These are phyloP conservation scores for Kodamaea suecica DNA, from an alignment of 1,139 yeast genomes.

Conservation along the genomic window DNA sequence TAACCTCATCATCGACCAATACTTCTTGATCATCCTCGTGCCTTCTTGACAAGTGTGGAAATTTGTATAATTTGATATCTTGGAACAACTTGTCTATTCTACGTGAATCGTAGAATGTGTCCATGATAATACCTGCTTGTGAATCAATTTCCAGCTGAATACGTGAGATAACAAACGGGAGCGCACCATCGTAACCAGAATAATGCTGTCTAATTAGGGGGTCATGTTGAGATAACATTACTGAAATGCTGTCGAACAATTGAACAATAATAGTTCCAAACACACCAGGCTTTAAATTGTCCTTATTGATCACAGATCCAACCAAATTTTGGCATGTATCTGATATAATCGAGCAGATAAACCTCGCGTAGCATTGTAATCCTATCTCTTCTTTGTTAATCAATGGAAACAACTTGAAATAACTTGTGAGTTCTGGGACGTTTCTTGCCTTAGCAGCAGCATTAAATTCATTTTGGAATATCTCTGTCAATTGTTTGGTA, in stretches of 20 bases:
- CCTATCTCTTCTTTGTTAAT: slow-evolving; percentile 74
- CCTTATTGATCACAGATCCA: slow-evolving; percentile 32
- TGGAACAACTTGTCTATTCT: slow-evolving; percentile 53
- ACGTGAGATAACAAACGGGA: slow-evolving; percentile 63
- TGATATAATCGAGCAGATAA: slow-evolving; percentile 81
- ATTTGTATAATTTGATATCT: slow-evolving; percentile 58
- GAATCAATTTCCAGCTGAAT: slow-evolving; percentile 88
- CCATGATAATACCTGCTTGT: slow-evolving; percentile 84
- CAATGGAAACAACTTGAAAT: slow-evolving; percentile 84
- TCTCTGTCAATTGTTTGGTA: slow-evolving; percentile 52
- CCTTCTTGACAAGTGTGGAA: slow-evolving; percentile 41
- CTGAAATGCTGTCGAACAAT: slow-evolving; percentile 79
- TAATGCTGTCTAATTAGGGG: slow-evolving; percentile 73
- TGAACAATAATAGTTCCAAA: slow-evolving; percentile 72
- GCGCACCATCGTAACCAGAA: slow-evolving; percentile 53
- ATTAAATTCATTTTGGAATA: slow-evolving; percentile 62
- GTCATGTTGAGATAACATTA: slow-evolving; percentile 82
- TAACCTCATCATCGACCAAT: slow-evolving; percentile 28
- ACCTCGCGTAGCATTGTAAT: slow-evolving; percentile 73
- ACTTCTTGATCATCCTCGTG: slow-evolving; percentile 19
- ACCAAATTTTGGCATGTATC: slow-evolving; percentile 69
- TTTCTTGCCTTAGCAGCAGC: slow-evolving; percentile 66
- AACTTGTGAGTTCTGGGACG: slow-evolving; percentile 68
- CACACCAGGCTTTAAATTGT: slow-evolving; percentile 39
- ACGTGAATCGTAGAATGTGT: slow-evolving; percentile 77